Evolutionary conservation across 768 basidiomycete genomes (phyloP).

Genomic region (Rickenella mellea): DNA sequence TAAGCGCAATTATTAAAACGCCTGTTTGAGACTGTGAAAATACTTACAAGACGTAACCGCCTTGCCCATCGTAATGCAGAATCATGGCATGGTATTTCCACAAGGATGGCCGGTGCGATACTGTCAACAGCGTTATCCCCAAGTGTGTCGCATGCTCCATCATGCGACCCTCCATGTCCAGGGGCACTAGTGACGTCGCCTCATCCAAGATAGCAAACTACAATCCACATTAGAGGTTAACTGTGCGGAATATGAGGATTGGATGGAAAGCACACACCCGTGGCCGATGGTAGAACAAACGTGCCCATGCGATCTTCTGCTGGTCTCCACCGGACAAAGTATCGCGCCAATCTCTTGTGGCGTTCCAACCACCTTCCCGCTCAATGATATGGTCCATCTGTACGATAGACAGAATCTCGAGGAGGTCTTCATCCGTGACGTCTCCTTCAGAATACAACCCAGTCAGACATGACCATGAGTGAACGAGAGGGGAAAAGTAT

Average conservation of each 20-base stretch:
- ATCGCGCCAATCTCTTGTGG: conserved; percentile 87
- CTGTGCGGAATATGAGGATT: neutral
- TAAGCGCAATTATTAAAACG: conserved; percentile 4
- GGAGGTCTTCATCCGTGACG: conserved; percentile 65
- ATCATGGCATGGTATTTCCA: conserved; percentile 91
- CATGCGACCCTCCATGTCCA: conserved; percentile 89
- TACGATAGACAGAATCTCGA: conserved; percentile 62
- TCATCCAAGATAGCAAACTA: conserved; percentile 97
- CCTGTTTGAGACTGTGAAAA: neutral
- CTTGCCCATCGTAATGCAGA: conserved; percentile 88
- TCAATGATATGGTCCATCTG: conserved; percentile 83
- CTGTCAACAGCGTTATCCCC: conserved; percentile 88
- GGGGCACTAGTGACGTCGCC: conserved; percentile 89
- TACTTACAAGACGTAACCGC: conserved; percentile 89
- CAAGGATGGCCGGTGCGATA: conserved; percentile 88
- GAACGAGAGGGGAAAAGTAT: neutral
- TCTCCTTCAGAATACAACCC: conserved; percentile 35
- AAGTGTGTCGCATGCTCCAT: conserved; percentile 85
- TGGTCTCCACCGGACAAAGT: conserved; percentile 91
- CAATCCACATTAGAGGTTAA: conserved; percentile 4
- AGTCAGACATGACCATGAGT: conserved; percentile 6
- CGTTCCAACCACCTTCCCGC: conserved; percentile 94
- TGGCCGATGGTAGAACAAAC: conserved; percentile 91
- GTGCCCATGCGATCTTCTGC: conserved; percentile 94
- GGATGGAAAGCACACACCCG: conserved; percentile 42